Evolutionary conservation across 192 early-diverging fungal genomes (phyloP).

Genomic region (Coemansia erecta): DNA sequence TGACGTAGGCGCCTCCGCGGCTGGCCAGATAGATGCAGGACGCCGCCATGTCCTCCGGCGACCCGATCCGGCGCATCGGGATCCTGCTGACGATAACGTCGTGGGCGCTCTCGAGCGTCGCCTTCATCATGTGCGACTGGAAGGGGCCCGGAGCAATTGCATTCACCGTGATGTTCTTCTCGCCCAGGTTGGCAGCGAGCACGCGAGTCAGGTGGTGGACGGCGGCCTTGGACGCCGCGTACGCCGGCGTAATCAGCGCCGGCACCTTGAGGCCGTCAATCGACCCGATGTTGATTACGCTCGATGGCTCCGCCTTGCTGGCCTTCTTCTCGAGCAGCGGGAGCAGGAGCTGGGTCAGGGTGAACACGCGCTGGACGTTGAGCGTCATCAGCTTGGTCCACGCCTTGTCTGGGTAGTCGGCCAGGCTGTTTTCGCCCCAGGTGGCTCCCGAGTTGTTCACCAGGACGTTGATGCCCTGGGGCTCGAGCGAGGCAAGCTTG

Average conservation of each 20-base stretch:
- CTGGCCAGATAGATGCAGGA: constrained; percentile 75
- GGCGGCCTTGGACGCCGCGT: constrained; percentile 77
- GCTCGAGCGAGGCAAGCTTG: constrained; percentile 60
- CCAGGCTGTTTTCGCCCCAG: constrained; percentile 36
- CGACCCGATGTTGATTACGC: constrained; percentile 90
- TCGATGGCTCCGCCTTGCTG: constrained; percentile 56
- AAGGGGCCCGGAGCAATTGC: constrained; percentile 73
- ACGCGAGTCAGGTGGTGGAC: constrained; percentile 71
- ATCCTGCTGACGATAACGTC: constrained; percentile 56
- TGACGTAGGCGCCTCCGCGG: constrained; percentile 75
- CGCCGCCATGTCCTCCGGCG: constrained; percentile 83
- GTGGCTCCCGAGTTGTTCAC: constrained; percentile 83
- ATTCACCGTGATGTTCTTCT: constrained; percentile 61
- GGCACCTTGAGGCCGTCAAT: constrained; percentile 64
- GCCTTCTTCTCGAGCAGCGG: constrained; percentile 66
- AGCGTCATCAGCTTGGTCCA: constrained; percentile 81
- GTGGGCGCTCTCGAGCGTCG: constrained; percentile 55
- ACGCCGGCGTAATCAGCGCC: constrained; percentile 62
- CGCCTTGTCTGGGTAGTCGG: constrained; percentile 59
- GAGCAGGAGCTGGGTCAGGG: constrained; percentile 69
- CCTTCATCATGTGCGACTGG: constrained; percentile 75
- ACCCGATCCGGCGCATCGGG: constrained; percentile 77
- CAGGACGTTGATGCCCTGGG: constrained; percentile 67
- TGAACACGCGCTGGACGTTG: constrained; percentile 82
- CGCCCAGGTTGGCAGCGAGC: constrained; percentile 63